Evolutionary conservation across 2,329 filamentous ascomycete species (phyloP).

Genomic region (Trichoderma simmonsii): DNA sequence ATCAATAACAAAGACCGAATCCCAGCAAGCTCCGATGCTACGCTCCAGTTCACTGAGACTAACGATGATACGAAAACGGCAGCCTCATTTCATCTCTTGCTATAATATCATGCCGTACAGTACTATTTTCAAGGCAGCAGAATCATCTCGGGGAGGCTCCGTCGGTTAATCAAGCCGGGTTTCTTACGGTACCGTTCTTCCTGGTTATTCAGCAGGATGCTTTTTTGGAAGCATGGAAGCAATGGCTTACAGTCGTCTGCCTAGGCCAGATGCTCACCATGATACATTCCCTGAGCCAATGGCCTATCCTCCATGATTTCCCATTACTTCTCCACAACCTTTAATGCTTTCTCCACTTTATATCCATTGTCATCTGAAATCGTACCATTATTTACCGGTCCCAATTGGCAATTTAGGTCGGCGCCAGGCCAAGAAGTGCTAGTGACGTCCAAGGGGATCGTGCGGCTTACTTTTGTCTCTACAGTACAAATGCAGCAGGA

Average conservation of each 20-base stretch:
- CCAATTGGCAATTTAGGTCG: not conserved
- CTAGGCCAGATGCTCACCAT: not conserved
- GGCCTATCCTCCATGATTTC: not conserved
- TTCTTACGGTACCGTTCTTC: not conserved
- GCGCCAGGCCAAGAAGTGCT: not conserved
- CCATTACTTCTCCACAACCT: not conserved
- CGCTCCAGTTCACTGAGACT: constrained; percentile 2
- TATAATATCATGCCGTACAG: not conserved
- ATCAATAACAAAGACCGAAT: not conserved
- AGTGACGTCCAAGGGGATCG: not conserved
- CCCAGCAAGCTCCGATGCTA: not conserved
- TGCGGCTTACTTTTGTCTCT: not conserved
- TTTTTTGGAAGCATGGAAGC: not conserved
- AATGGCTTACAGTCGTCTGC: not conserved
- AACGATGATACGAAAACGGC: constrained; percentile 2
- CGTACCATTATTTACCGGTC: constrained; percentile 2
- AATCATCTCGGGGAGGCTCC: not conserved
- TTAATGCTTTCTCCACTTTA: not conserved
- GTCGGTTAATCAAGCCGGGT: not conserved
- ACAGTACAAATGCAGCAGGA: not conserved
- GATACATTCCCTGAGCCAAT: not conserved
- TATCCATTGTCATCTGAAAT: constrained; percentile 11
- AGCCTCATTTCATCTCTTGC: not conserved
- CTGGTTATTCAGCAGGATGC: not conserved
- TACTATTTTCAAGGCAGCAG: not conserved